A percentile compares a stretch with the other conserved stretches of the same genome.
Evolutionary conservation across 2,329 filamentous ascomycete species (phyloP).

Genomic region (Scopulariopsis brevicaulis): DNA sequence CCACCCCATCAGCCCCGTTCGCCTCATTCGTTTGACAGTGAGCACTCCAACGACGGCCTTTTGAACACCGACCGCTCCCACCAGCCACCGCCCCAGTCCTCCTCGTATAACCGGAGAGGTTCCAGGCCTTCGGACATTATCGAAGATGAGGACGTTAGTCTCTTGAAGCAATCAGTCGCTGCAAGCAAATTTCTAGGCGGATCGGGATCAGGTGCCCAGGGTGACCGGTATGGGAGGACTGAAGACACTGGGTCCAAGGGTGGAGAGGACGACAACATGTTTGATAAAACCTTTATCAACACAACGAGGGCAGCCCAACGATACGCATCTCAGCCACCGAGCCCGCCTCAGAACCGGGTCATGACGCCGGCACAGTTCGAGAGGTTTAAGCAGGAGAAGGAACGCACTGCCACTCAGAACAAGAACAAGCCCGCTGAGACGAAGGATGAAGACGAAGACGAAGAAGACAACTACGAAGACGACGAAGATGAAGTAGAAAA

Average conservation of each 20-base stretch:
- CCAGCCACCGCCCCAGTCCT: conserved; percentile 12
- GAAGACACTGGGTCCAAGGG: conserved; percentile 26
- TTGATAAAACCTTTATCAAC: conserved; percentile 32
- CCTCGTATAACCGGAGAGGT: conserved; percentile 7
- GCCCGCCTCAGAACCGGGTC: conserved; percentile 53
- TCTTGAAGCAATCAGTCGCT: conserved; percentile 39
- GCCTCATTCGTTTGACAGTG: conserved; percentile 39
- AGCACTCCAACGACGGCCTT: conserved; percentile 36
- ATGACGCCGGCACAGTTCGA: conserved; percentile 90
- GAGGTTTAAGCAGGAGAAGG: conserved; percentile 64
- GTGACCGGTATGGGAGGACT: conserved; percentile 22
- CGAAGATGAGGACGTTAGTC: conserved; percentile 40
- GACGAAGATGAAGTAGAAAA: conserved; percentile 74
- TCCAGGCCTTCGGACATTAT: conserved; percentile 23
- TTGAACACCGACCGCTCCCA: conserved; percentile 25
- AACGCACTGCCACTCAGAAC: conserved; percentile 38
- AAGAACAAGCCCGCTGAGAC: conserved; percentile 28
- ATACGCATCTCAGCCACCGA: conserved; percentile 20
- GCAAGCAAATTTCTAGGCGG: conserved; percentile 32
- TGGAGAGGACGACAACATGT: conserved; percentile 41
- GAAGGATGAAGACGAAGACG: conserved; percentile 51
- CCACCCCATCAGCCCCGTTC: conserved; percentile 28
- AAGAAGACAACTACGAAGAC: conserved; percentile 55
- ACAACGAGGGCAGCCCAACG: conserved; percentile 24
- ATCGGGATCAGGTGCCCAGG: conserved; percentile 3